Base-by-base conservation (phyloP, 805 yeast genomes). In the Candida nemodendra region DNA sequence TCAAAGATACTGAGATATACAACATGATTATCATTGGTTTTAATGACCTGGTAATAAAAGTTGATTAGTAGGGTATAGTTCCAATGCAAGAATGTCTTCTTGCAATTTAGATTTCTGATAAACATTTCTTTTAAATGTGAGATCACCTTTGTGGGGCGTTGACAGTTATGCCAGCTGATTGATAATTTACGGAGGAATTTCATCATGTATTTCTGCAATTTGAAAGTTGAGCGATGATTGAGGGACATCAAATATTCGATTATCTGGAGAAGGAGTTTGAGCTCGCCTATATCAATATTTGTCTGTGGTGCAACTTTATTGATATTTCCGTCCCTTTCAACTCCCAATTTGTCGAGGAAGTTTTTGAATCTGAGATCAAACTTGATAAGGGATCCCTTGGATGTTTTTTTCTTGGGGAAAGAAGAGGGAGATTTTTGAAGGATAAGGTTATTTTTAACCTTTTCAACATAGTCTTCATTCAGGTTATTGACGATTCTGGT, bases 301-400 rank as follows among this genome's bases (percentile, higher is more conserved):
- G 30, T 29, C n/a, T 31, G 34, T 3, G 44, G 38, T 18, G 27
- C 28, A 13, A 23, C 24, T 28, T 36, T 22, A 2, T 14, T 18
- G 6, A 38, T 13, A 8, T 31, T 27, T 11, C 50, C 50, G n/a
- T 35, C 37, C 15, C 21, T 23, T 7, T 41, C 39, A 19, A 42
- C 26, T 6, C 50, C 50, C 26, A 45, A 6, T 27, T 37, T 42
- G 16, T 29, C 38, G n/a, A 39, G 15, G 5, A 42, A 2, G 15
- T 18, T 8, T 9, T 25, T 18, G 21, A 17, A 33, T 23, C 22
- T 25, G 9, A 32, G 38, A 12, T 39, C 45, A 22, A 45, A 39
- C 11, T n/a, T n/a, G n/a, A n/a, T n/a, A n/a, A n/a, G n/a, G n/a
- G n/a, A n/a, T n/a, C n/a, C n/a, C n/a, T n/a, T n/a, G n/a, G n/a